Evolutionary conservation across 257 asterid species (phyloP).

Genomic region (Solanum lignicaule): DNA sequence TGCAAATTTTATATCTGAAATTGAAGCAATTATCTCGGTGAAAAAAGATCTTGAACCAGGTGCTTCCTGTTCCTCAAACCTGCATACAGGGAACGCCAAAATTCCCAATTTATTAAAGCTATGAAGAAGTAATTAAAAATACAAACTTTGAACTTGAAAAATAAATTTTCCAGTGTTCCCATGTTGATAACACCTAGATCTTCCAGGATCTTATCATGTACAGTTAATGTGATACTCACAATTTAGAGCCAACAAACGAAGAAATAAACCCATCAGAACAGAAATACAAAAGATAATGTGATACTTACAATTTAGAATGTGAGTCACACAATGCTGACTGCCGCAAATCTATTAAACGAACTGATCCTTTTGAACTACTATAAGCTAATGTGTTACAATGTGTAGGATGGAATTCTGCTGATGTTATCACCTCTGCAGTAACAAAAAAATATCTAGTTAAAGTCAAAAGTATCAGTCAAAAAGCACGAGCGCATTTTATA

Average conservation of each 20-base stretch:
- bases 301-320: conserved; percentile 43
- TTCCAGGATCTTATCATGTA: neutral
- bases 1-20: conserved; percentile 79
- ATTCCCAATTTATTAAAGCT: neutral
- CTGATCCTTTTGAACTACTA: conserved; percentile 98
- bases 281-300: neutral
- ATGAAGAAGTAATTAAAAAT: neutral
- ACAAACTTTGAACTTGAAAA: neutral
- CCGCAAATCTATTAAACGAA: conserved; percentile 97
- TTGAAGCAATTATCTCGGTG: conserved; percentile 79
- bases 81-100: conserved; percentile 12
- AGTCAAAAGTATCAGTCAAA: neutral
- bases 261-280: neutral
- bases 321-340: conserved; percentile 99
- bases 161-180: neutral
- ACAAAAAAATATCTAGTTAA: conserved; percentile 7
- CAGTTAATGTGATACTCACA: neutral
- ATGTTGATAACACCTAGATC: neutral
- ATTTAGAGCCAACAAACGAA: neutral
- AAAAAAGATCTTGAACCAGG: conserved; percentile 86
- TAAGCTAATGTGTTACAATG: conserved; percentile 93
- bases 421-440: conserved; percentile 96
- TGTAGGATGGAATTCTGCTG: conserved; percentile 97
- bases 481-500: neutral
- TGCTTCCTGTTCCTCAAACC: conserved; percentile 84